These are phyloP conservation scores for Apiospora malaysiana DNA, from an alignment of 2,329 filamentous ascomycete genomes.

Conservation along the genomic window DNA sequence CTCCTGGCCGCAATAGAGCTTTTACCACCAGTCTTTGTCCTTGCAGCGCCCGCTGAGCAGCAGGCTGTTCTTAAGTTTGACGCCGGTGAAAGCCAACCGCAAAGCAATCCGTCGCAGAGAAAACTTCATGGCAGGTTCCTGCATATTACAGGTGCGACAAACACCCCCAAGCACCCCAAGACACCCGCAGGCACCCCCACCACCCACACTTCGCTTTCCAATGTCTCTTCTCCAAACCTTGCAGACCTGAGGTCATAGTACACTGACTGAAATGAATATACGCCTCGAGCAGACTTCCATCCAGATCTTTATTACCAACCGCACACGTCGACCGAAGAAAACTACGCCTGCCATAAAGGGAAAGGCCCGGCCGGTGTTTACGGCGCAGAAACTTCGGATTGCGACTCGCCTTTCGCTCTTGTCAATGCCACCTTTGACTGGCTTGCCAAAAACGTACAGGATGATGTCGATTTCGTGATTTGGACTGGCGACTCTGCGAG, in stretches of 20 bases:
- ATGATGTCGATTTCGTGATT: conserved; percentile 85
- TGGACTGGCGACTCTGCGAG: conserved; percentile 93
- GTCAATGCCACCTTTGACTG: conserved; percentile 90
- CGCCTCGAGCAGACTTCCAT: conserved; percentile 74
- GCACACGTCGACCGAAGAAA: conserved; percentile 73
- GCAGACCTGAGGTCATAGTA: conserved; percentile 21
- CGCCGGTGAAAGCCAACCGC: conserved; percentile 23
- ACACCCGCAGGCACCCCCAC: conserved; percentile 31
- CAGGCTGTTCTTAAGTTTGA: conserved; percentile 37
- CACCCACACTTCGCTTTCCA: conserved; percentile 23
- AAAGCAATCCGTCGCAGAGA: conserved; percentile 25
- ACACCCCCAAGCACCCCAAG: conserved; percentile 29
- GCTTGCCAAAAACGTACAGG: conserved; percentile 79
- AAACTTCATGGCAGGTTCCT: conserved; percentile 76
- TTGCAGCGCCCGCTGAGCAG: conserved; percentile 31
- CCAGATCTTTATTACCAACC: conserved; percentile 86
- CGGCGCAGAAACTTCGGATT: conserved; percentile 85
- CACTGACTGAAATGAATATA: conserved; percentile 24
- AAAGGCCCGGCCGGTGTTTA: conserved; percentile 79
- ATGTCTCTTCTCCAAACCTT: conserved; percentile 23
- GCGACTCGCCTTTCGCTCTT: conserved; percentile 82
- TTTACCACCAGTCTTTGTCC: conserved; percentile 33
- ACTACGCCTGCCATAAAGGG: conserved; percentile 78
- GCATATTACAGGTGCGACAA: conserved; percentile 78
- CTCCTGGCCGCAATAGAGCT: conserved; percentile 34